phyloP scores from a whole-genome alignment of 345 rosid genomes.

The Turritis glabra region DNA sequence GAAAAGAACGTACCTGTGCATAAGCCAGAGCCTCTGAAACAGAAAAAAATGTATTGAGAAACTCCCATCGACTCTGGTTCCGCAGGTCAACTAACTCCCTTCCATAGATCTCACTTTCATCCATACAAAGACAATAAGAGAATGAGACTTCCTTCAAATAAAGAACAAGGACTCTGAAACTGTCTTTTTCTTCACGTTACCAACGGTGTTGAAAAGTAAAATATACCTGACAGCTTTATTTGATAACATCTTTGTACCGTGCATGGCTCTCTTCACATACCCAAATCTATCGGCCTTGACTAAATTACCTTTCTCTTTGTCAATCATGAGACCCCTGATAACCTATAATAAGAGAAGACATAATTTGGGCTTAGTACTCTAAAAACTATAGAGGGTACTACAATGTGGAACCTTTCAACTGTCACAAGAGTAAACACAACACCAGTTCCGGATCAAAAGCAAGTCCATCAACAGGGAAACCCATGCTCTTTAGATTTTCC shows the following conservation, averaged over 20 bases:
- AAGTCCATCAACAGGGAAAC: slow-evolving; percentile 91
- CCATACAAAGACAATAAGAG: slow-evolving; percentile 47
- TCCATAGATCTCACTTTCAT: slow-evolving; percentile 87
- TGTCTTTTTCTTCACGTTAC: slow-evolving; percentile 3
- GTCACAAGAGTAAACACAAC: slow-evolving; percentile 29
- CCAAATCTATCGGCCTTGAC: slow-evolving; percentile 99
- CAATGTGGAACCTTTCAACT: slow-evolving; percentile 11
- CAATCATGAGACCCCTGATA: slow-evolving; percentile 95
- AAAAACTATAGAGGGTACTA: slow-evolving; percentile 12
- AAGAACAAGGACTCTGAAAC: not conserved
- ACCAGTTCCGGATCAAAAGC: slow-evolving; percentile 89
- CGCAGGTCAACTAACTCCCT: slow-evolving; percentile 94
- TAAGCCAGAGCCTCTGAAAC: slow-evolving; percentile 96
- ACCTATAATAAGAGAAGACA: slow-evolving; percentile 46
- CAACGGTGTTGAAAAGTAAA: slow-evolving; percentile 4
- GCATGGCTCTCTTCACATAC: slow-evolving; percentile 93
- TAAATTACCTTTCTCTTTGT: slow-evolving; percentile 92
- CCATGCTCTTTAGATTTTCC: slow-evolving; percentile 82
- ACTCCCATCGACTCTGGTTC: slow-evolving; percentile 88
- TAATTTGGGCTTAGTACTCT: not conserved
- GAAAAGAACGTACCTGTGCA: slow-evolving; percentile 64
- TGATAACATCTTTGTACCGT: slow-evolving; percentile 87
- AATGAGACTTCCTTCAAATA: slow-evolving; percentile 32
- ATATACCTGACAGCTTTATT: slow-evolving; percentile 81
- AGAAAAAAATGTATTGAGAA: slow-evolving; percentile 89